These are phyloP conservation scores for Pseudogymnoascus sp. DNA, from an alignment of 2,329 filamentous ascomycete genomes.

Conservation along the genomic window DNA sequence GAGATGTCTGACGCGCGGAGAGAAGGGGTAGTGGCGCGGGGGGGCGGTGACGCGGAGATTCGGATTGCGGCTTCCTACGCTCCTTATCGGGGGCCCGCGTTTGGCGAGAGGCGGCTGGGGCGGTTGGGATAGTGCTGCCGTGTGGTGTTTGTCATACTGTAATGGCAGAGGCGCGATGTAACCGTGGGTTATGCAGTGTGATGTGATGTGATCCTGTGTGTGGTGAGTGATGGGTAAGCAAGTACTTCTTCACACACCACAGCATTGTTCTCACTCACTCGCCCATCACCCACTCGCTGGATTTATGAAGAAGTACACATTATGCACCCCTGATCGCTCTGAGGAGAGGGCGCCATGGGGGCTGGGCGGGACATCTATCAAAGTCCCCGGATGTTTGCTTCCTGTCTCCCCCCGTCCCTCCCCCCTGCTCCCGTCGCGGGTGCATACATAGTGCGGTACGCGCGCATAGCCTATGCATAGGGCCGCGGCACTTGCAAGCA, in stretches of 20 bases:
- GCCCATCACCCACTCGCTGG: not conserved
- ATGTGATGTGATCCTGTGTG: not conserved
- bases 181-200: not conserved
- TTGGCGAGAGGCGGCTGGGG: not conserved
- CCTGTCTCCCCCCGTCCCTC: not conserved
- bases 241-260: not conserved
- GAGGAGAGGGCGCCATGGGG: not conserved
- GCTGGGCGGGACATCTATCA: not conserved
- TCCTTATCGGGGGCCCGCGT: not conserved
- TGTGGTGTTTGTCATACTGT: not conserved
- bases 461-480: not conserved
- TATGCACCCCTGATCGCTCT: constrained; percentile 1
- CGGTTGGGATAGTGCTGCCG: not conserved
- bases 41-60: not conserved
- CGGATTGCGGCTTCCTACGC: not conserved
- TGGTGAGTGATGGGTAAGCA: not conserved
- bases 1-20: not conserved
- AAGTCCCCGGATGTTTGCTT: constrained; percentile 5
- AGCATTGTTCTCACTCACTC: not conserved
- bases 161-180: not conserved
- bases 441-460: not conserved
- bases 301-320: not conserved
- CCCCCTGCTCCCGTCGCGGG: not conserved
- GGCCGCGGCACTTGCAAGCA: not conserved
- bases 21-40: not conserved